Base-by-base conservation (phyloP, 768 basidiomycete species). In the Tricholoma saponaceum region DNA sequence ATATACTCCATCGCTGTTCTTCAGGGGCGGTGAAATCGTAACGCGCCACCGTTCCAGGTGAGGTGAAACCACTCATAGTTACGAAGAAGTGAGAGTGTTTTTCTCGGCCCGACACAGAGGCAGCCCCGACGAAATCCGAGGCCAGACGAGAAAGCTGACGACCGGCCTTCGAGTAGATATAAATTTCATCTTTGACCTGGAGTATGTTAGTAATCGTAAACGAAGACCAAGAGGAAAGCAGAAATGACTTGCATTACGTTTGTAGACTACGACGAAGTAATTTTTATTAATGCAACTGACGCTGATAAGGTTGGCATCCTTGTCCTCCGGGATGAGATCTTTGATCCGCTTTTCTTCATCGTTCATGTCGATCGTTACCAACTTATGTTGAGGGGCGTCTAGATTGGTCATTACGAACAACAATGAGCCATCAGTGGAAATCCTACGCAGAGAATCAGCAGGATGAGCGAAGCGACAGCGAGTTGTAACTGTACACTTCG, bases 161-260 rank as follows among this genome's bases (percentile, higher is more conserved):
- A 25, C 91, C 90, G 4, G 70, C 68, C 49, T 79, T 73, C 33
- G 81, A 73, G 70, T 89, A 85, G 43, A 94, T 67, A 69, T 90
- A 89, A 30, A 93, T 76, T 69, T 91, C 87, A 64, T 92, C 89
- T 58, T 85, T 87, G 65, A 92, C 88, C 88, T 87, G 52, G 33
- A 43, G 33, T 16, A n/a, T 37, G 18, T 37, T 25, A 56, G 58
- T 55, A 22, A 65, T 46, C 13, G 28, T 28, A 18, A 20, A 52
- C 22, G 53, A 47, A 35, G 20, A 30, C 49, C 20, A 3, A 39
- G 55, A 39, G 10, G 20, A 39, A 52, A 35, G 52, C 39, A 50
- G 20, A 43, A 12, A 51, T 51, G 44, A 68, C 85, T 59, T 64
- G 87, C 91, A 64, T 93, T 88, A 53, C 83, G 80, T 63, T 88